A percentile compares a stretch with the other conserved stretches of the same genome.
Conservation (phyloP, 208 protist genomes). For the Leishmania tropica region DNA sequence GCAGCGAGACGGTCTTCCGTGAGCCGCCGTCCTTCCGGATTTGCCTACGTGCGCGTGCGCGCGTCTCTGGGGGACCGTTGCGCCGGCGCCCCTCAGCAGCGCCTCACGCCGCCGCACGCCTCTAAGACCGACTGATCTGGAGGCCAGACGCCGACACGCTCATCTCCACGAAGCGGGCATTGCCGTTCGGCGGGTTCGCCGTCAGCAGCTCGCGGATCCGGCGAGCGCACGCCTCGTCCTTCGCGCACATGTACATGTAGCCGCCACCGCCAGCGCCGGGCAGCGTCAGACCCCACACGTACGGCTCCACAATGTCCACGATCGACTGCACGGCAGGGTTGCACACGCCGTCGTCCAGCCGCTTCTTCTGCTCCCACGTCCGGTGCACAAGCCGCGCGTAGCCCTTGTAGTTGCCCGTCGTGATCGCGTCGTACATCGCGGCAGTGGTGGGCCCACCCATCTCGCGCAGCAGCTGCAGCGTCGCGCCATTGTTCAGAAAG, state of each 20-base stretch:
- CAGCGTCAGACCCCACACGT: constrained; percentile 53
- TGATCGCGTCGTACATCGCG: constrained; percentile 50
- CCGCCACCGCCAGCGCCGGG: constrained; percentile 70
- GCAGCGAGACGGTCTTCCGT: too few species aligned
- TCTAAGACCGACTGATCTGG: constrained; percentile 29
- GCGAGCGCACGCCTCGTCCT: constrained; percentile 38
- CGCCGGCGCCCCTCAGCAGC: background rate
- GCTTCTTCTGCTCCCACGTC: constrained; percentile 62
- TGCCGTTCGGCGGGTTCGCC: constrained; percentile 39
- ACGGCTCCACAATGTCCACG: constrained; percentile 39
- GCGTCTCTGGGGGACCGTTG: background rate
- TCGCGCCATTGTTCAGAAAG: constrained; percentile 40
- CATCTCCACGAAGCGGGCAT: constrained; percentile 63
- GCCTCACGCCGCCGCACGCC: background rate
- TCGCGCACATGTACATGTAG: constrained; percentile 70
- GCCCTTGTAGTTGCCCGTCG: constrained; percentile 35
- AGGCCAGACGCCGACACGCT: constrained; percentile 38
- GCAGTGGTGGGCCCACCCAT: constrained; percentile 42
- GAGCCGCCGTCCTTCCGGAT: background rate
- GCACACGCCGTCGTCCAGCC: constrained; percentile 43
- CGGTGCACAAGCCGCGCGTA: constrained; percentile 39
- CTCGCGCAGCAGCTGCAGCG: constrained; percentile 36
- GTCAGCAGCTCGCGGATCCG: constrained; percentile 42
- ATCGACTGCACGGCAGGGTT: constrained; percentile 41
- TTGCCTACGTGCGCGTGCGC: too few species aligned